Conservation (phyloP, 441 rosid species). For the Gossypium trilobum region DNA sequence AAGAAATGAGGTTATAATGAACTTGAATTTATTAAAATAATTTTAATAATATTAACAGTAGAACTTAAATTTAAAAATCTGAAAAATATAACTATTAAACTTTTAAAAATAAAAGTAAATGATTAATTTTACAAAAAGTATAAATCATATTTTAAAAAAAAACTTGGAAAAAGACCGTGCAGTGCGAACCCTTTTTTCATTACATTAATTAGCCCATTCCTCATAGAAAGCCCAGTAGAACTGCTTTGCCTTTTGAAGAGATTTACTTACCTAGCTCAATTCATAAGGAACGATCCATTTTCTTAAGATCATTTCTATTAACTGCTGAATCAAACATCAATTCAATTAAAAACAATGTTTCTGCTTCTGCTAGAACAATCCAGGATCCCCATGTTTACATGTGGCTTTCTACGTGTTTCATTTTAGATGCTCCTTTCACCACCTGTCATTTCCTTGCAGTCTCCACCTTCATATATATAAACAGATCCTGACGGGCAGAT, state of each 20-base stretch:
- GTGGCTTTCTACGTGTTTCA: conserved; percentile 5
- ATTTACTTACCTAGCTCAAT: not conserved
- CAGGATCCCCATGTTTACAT: not conserved
- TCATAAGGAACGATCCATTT: not conserved
- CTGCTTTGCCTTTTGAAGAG: not conserved
- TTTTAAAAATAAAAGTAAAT: too few relatives aligned
- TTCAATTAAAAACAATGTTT: not conserved
- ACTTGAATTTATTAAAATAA: too few relatives aligned
- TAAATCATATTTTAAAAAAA: too few relatives aligned
- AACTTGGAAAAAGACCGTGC: too few relatives aligned
- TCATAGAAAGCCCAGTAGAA: not conserved
- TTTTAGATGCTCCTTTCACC: not conserved
- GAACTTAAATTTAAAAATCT: too few relatives aligned
- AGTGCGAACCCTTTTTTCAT: not conserved
- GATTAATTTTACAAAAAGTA: too few relatives aligned
- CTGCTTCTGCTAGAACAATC: not conserved
- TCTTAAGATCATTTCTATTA: not conserved
- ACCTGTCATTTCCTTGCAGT: conserved; percentile 6
- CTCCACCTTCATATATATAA: not conserved
- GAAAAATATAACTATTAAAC: too few relatives aligned
- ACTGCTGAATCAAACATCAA: not conserved
- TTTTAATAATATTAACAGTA: too few relatives aligned
- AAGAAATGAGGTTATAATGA: too few relatives aligned
- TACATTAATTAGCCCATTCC: not conserved
- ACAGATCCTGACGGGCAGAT: not conserved